Base-by-base conservation (phyloP, 495 filamentous ascomycete genomes). In the Penicillium soppii region DNA sequence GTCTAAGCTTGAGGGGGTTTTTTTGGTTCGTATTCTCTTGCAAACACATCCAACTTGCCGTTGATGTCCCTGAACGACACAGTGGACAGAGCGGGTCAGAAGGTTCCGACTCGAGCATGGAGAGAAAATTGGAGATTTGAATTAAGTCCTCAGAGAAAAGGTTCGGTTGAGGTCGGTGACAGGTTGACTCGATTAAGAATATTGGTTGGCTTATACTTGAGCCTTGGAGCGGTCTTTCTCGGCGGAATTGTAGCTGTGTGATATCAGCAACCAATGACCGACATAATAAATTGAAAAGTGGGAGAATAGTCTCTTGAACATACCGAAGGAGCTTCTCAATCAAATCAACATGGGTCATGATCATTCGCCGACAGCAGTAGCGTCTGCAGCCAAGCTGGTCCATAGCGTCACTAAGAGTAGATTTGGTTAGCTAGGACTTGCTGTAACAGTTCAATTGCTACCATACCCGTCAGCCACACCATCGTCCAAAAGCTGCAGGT, bases 271-370 rank as follows among this genome's bases (percentile, higher is more conserved):
- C 22, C 9, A 48, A 8, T 30, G 16, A 4, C 10, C 20, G 5
- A 12, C 8, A 43, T 32, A 12, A 1, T 5, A 9, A 20, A n/a
- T 29, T 7, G 25, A 3, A 21, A 12, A 12, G 19, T 25, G 16
- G n/a, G n/a, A n/a, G n/a, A n/a, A 22, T 17, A 21, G 5, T 22
- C 8, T 25, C 38, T 25, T 10, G 29, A 3, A 55, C 80, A 59
- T 82, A 97, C 92, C 92, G 90, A 20, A 98, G 80, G 16, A 98
- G 81, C 77, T 98, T 98, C 80, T 98, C 94, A 55, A 98, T 97
- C 45, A 98, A 76, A 66, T 98, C 94, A 54, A 98, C 95, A 68
- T 98, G 94, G n/a, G 94, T 98, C 90, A 98, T 95, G 60, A 98
- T 79, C 94, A 98, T 98, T 65, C 94, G 84, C 39, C 94, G 88